Conservation (phyloP, 768 basidiomycete genomes). For the Filobasidium floriforme region DNA sequence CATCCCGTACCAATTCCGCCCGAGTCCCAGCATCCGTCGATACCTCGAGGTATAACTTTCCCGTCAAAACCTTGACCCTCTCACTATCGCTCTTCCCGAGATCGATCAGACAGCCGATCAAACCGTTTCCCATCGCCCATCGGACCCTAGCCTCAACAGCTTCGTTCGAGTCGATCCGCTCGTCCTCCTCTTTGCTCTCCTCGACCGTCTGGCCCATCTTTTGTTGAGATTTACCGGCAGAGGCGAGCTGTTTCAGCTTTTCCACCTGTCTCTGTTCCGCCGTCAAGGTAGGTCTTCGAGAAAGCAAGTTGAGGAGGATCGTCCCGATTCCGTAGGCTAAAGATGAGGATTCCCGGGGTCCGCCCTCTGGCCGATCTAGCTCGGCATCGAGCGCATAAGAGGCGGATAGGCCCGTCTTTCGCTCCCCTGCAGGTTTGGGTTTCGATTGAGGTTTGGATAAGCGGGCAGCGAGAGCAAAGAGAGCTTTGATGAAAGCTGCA, state of each 20-base stretch:
- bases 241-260: slow-evolving; percentile 69
- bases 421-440: slow-evolving; percentile 31
- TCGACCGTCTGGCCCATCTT: slow-evolving; percentile 21
- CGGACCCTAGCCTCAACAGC: slow-evolving; percentile 60
- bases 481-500: slow-evolving; percentile 27
- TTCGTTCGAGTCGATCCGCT: slow-evolving; percentile 58
- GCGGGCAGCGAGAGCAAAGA: slow-evolving; percentile 10
- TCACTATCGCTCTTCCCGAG: slow-evolving; percentile 59
- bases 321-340: slow-evolving; percentile 69
- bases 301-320: slow-evolving; percentile 66
- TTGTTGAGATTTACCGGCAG: slow-evolving; percentile 46
- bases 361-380: slow-evolving; percentile 1
- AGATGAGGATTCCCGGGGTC: slow-evolving; percentile 38
- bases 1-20: slow-evolving; percentile 66
- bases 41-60: slow-evolving; percentile 61
- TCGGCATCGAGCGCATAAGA: slow-evolving; percentile 20
- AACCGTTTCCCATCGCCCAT: slow-evolving; percentile 57
- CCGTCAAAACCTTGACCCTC: slow-evolving; percentile 56
- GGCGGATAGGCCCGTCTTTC: slow-evolving; percentile 4
- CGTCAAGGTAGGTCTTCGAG: slow-evolving; percentile 61
- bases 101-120: slow-evolving; percentile 56
- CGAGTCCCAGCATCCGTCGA: slow-evolving; percentile 71
- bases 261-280: slow-evolving; percentile 77
- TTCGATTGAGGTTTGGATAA: slow-evolving; percentile 55
- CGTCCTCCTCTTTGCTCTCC: slow-evolving; percentile 30